These are phyloP conservation scores for Dendryphion nanum DNA, from an alignment of 2,329 filamentous ascomycete genomes.

Conservation along the genomic window DNA sequence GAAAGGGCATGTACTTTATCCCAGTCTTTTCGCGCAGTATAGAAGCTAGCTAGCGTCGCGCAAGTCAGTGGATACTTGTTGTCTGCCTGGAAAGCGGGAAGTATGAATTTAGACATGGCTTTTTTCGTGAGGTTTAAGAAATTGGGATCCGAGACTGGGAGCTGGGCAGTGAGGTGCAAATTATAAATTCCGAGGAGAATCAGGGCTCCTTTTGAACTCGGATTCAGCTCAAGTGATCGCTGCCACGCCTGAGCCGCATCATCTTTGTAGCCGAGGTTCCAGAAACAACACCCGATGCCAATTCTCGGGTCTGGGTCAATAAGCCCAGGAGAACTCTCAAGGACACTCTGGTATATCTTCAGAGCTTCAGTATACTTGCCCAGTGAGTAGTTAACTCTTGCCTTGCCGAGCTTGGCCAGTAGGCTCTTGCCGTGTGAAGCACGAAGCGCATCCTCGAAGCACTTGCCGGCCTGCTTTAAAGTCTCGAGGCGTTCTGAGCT, in stretches of 20 bases:
- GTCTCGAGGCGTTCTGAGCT: slow-evolving; percentile 72
- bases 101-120: slow-evolving; percentile 91
- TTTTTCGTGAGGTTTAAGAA: slow-evolving; percentile 86
- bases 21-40: slow-evolving; percentile 78
- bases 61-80: slow-evolving; percentile 88
- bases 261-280: slow-evolving; percentile 93
- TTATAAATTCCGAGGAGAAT: slow-evolving; percentile 89
- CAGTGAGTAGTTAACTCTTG: slow-evolving; percentile 81
- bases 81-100: slow-evolving; percentile 90
- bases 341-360: slow-evolving; percentile 79
- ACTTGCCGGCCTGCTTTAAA: slow-evolving; percentile 81
- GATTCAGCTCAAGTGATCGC: slow-evolving; percentile 75
- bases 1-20: slow-evolving; percentile 81
- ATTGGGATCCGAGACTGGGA: slow-evolving; percentile 77
- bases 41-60: slow-evolving; percentile 86
- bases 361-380: slow-evolving; percentile 83
- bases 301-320: slow-evolving; percentile 93
- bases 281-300: slow-evolving; percentile 94
- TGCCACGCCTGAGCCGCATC: slow-evolving; percentile 92
- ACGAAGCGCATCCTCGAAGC: slow-evolving; percentile 89
- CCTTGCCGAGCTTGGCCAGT: slow-evolving; percentile 87
- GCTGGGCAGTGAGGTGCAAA: slow-evolving; percentile 79
- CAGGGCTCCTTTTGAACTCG: slow-evolving; percentile 84
- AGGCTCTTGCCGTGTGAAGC: slow-evolving; percentile 85
- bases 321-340: slow-evolving; percentile 81